Conservation (phyloP, 108 stramenopile species). For the Nitzschia palea region DNA sequence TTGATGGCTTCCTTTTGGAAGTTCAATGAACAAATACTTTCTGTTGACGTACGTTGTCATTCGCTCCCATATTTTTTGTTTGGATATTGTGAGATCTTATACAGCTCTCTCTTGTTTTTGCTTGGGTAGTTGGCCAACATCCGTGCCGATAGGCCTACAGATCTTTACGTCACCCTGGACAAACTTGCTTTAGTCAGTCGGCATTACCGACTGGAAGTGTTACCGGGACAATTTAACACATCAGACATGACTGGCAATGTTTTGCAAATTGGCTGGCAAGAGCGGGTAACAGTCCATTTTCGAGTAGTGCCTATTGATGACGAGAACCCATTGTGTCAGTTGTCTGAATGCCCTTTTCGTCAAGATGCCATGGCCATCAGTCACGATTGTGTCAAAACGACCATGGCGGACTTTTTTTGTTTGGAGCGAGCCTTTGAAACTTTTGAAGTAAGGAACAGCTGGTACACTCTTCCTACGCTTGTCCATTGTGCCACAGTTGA, state of each 20-base stretch:
- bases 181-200: conserved; percentile 73
- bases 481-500: too few relatives aligned
- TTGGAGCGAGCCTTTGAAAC: conserved; percentile 65
- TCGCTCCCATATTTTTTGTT: too few relatives aligned
- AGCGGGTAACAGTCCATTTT: conserved; percentile 71
- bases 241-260: conserved; percentile 24
- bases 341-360: conserved; percentile 51
- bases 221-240: conserved; percentile 57
- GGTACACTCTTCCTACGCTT: too few relatives aligned
- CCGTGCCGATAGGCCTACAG: conserved; percentile 69
- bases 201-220: conserved; percentile 51
- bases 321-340: conserved; percentile 27
- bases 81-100: too few relatives aligned
- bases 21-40: conserved; percentile 63
- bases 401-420: conserved; percentile 60
- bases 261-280: conserved; percentile 74
- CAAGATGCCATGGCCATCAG: neutral
- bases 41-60: conserved; percentile 73
- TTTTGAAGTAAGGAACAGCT: conserved; percentile 43
- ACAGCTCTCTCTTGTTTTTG: too few relatives aligned
- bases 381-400: conserved; percentile 2
- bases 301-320: conserved; percentile 47
- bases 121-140: conserved; percentile 61
- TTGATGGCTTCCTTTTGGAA: conserved; percentile 59
- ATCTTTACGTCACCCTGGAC: conserved; percentile 55